A percentile compares a stretch with the other conserved stretches of the same genome.
These are phyloP conservation scores for Aspergillus melleus DNA, from an alignment of 2,329 filamentous ascomycete species.

Conservation along the genomic window DNA sequence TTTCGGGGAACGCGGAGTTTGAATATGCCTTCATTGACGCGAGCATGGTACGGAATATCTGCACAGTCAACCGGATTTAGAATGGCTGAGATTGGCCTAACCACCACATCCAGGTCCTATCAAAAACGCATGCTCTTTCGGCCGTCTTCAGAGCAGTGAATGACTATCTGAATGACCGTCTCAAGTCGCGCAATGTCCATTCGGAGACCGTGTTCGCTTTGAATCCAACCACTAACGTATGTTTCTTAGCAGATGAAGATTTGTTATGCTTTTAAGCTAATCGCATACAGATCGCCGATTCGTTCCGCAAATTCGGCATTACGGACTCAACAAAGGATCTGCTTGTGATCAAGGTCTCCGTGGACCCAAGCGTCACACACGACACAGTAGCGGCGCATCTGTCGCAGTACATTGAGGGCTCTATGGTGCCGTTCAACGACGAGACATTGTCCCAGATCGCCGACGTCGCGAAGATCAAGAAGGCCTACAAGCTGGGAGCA, in stretches of 20 bases:
- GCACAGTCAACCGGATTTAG: background rate
- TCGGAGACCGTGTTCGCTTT: conserved; percentile 83
- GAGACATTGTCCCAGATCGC: conserved; percentile 58
- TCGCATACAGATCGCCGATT: conserved; percentile 73
- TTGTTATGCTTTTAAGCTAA: conserved; percentile 18
- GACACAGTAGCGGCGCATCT: conserved; percentile 63
- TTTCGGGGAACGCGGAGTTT: conserved; percentile 79
- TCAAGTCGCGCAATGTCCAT: conserved; percentile 83
- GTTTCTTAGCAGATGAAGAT: conserved; percentile 18
- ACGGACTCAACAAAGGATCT: conserved; percentile 67
- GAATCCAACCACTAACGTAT: conserved; percentile 78
- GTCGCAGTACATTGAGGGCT: conserved; percentile 61
- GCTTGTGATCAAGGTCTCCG: conserved; percentile 77
- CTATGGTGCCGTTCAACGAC: conserved; percentile 61
- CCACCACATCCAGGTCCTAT: conserved; percentile 59
- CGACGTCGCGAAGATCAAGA: conserved; percentile 70
- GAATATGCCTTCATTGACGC: conserved; percentile 96
- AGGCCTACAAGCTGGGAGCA: conserved; percentile 80
- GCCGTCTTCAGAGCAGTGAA: conserved; percentile 77
- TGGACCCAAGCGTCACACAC: conserved; percentile 48
- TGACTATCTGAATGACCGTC: conserved; percentile 57
- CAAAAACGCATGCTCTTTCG: conserved; percentile 69
- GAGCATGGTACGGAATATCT: conserved; percentile 60
- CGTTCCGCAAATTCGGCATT: conserved; percentile 86
- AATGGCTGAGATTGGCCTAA: conserved; percentile 1